Evolutionary conservation across 768 basidiomycete genomes (phyloP), one percentile per base, ranked within the genome.

Genomic region (Amylocystis lapponica): DNA sequence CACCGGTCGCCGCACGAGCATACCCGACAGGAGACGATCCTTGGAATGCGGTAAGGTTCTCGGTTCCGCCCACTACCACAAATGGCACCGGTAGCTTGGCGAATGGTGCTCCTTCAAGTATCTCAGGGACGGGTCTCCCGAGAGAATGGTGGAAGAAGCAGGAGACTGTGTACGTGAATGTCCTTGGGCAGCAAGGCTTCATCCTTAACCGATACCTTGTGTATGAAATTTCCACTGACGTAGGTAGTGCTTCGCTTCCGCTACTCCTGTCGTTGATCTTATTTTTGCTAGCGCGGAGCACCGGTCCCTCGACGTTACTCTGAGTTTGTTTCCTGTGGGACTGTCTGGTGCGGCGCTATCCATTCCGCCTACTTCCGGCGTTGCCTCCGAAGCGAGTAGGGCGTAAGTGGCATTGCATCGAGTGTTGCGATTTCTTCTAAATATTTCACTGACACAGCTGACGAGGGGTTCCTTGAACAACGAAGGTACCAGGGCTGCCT

Each of bases 271-370:
- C 36, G 22, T 38, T 36, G 46, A 30, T 34, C 17, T 30, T 14
- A 33, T 22, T 13, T 12, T 1, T 16, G 25, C 19, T 22, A 90
- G 75, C 73, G 80, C 38, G 79, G 77, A 4, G 67, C 74, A 11
- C 69, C 88, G 12, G 87, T 97, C 17, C 71, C 80, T 22, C 71
- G 95, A 41, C 77, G 96, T 45, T 99, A 97, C 62, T 91, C 88
- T 6, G 96, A 99, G 61, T 99, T 98, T 60, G 76, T 75, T 93
- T 86, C 63, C 69, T 98, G 21, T 86, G 89, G 79, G 93, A 97
- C 50, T 84, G 81, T 49, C 70, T 99, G 33, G 62, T 78, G 39
- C 79, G 83, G 51, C 78, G 93, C 41, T 97, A 97, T 67, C 94
- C 96, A 1, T 98, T 97, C 76, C 81, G 96, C 36, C 68, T 98